Evolutionary conservation across 192 early-diverging fungal species (phyloP).

Genomic region (Piromyces sp.): DNA sequence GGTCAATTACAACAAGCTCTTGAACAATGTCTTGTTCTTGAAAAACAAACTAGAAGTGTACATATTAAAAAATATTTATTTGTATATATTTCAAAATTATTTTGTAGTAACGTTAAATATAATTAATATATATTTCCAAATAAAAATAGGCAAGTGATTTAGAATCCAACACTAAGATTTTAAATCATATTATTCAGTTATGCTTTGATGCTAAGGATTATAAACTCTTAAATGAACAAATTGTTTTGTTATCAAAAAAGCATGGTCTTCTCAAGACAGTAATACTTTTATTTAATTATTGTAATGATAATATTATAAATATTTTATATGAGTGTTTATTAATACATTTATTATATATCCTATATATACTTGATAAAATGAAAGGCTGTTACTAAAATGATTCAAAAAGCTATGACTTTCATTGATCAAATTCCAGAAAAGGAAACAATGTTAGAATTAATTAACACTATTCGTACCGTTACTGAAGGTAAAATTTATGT

Average conservation of each 20-base stretch:
- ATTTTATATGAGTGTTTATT: no score
- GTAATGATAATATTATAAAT: not conserved
- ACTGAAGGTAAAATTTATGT: slow-evolving; percentile 99
- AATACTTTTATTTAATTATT: slow-evolving; percentile 1
- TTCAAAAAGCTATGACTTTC: slow-evolving; percentile 75
- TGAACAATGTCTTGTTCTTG: slow-evolving; percentile 66
- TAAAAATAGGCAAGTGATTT: slow-evolving; percentile 57
- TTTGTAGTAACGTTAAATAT: no score
- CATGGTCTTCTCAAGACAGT: slow-evolving; percentile 84
- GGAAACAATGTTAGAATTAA: slow-evolving; percentile 72
- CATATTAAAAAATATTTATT: no score
- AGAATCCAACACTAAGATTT: slow-evolving; percentile 69
- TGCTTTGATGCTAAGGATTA: slow-evolving; percentile 59
- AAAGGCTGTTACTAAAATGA: slow-evolving; percentile 86
- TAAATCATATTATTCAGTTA: slow-evolving; percentile 60
- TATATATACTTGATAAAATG: no score
- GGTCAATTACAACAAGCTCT: slow-evolving; percentile 67
- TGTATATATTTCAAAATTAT: no score
- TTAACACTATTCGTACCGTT: slow-evolving; percentile 79
- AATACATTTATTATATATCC: no score
- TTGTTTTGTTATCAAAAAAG: slow-evolving; percentile 86
- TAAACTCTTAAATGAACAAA: slow-evolving; percentile 80
- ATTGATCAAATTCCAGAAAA: slow-evolving; percentile 72
- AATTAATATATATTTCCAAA: no score
- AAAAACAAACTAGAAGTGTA: slow-evolving; percentile 92